These are phyloP conservation scores for Quercus lobata DNA, from an alignment of 331 rosid genomes.

Conservation along the genomic window DNA sequence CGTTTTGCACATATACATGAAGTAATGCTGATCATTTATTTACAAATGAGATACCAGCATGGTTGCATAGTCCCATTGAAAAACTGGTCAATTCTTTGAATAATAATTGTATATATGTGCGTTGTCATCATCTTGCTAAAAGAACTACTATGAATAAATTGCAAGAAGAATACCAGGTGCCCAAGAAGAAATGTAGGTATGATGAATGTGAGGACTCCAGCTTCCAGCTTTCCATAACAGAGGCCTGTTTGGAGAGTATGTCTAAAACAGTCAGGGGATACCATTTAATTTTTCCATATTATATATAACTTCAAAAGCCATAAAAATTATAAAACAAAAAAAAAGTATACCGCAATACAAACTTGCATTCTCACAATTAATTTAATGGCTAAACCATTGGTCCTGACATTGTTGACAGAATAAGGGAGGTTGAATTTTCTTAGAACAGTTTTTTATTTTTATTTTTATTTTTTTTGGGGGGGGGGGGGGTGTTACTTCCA, in stretches of 20 bases:
- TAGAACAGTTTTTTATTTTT: background rate
- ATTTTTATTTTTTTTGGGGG: background rate
- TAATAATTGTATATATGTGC: background rate
- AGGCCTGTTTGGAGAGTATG: slow-evolving; percentile 56
- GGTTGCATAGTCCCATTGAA: background rate
- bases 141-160: background rate
- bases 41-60: background rate
- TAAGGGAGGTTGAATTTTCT: background rate
- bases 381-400: background rate
- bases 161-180: slow-evolving; percentile 62
- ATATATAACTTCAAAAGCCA: background rate
- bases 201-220: slow-evolving; percentile 72
- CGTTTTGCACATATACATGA: background rate
- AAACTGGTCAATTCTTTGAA: background rate
- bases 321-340: background rate
- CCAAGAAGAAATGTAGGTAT: slow-evolving; percentile 80
- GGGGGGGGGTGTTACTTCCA: background rate
- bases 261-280: background rate
- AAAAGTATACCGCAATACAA: background rate
- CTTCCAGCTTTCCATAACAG: slow-evolving; percentile 93
- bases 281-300: background rate
- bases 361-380: background rate
- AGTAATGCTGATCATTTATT: background rate
- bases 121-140: background rate
- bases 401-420: background rate